Conservation (phyloP, 225 moss, liverwort and hornwort genomes). For the Lunularia cruciata region DNA sequence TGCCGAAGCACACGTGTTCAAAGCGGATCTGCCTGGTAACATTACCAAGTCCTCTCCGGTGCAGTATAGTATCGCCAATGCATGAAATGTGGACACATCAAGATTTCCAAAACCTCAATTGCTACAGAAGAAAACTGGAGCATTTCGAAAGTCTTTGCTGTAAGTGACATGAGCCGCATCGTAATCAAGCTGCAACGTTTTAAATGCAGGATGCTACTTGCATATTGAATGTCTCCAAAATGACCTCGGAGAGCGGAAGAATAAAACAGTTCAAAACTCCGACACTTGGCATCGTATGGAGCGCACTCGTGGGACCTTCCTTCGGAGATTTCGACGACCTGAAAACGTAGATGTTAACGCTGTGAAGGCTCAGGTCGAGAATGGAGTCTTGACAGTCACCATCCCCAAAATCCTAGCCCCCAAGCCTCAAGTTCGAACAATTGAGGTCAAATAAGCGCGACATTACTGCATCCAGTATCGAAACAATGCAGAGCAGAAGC, state of each 20-base stretch:
- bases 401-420: not conserved
- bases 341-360: not conserved
- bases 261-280: not conserved
- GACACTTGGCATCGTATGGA: slow-evolving; percentile 4
- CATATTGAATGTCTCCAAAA: too few relatives aligned
- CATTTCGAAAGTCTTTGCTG: too few relatives aligned
- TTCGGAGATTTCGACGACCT: not conserved
- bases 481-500: too few relatives aligned
- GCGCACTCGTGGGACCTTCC: not conserved
- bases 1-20: slow-evolving; percentile 20
- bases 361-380: slow-evolving; percentile 1
- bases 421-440: not conserved
- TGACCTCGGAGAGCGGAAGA: slow-evolving; percentile 4
- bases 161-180: too few relatives aligned
- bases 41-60: too few relatives aligned
- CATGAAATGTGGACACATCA: too few relatives aligned
- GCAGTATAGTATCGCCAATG: too few relatives aligned
- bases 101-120: too few relatives aligned
- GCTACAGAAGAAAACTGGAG: too few relatives aligned
- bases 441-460: not conserved
- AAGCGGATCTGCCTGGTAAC: slow-evolving; percentile 32
- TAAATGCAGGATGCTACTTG: too few relatives aligned
- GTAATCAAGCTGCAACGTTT: too few relatives aligned
- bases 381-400: not conserved
- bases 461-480: too few relatives aligned